Base-by-base conservation (phyloP, 2,329 filamentous ascomycete genomes). In the Ceratocystis diversiconidia region DNA sequence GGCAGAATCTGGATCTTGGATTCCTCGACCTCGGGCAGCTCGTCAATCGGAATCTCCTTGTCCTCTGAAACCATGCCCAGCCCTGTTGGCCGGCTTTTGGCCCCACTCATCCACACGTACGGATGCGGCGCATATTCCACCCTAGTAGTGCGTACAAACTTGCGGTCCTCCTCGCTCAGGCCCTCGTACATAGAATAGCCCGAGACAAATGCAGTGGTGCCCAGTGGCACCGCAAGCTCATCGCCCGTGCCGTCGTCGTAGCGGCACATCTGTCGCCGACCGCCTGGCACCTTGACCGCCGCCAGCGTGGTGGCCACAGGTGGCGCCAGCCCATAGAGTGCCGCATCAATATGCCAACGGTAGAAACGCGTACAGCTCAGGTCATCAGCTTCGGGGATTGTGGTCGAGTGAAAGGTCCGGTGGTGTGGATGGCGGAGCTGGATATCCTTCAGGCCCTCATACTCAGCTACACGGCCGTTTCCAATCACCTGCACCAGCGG, bases 401-500 rank as follows among this genome's bases (percentile, higher is more conserved):
- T 72, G 4, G 83, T 82, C 63, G 82, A 81, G 74, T 92, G 88
- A 75, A 92, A 92, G 0, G 85, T 90, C 66, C 80, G 81, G 77
- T 92, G 89, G 71, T 92, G 88, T 5, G 89, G 88, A 71, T 92
- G 89, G 65, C 82, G 82, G 41, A 92, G 80, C 43, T 77, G 82
- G 68, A 91, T 80, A 72, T 90, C 79, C 69, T 80, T 75, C 8
- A 92, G 76, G 0, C 88, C 88, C 72, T 91, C 87, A 70, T 90
- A 91, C 41, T 82, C 80, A 0, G 80, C 73, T 1, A 92, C 80
- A 60, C 82, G 80, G 4, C 89, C 88, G 71, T 92, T 90, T 50
- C 88, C 88, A 68, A 92, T 91, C 65, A 91, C 85, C 71, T 92
- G 88, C 1, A 89, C 86, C 68, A 92, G 87, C 0, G 88, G 87